phyloP scores from a whole-genome alignment of 169 alveolate species.

The Babesia gibsoni region DNA sequence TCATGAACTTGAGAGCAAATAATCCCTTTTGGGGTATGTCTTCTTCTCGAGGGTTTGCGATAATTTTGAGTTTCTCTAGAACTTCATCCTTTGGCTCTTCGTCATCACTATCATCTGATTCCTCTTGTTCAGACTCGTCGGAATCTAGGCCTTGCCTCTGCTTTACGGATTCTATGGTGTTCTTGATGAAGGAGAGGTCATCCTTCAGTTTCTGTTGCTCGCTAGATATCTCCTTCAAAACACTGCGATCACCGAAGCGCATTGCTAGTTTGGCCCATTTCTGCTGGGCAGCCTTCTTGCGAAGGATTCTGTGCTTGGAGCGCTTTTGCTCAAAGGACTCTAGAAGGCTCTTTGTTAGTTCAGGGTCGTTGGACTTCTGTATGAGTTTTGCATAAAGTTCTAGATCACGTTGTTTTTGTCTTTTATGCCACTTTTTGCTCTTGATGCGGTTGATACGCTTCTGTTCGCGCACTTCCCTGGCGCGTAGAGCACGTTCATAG shows the following conservation, averaged over 20 bases:
- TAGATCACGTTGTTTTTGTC: conserved; percentile 62
- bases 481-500: conserved; percentile 52
- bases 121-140: not conserved
- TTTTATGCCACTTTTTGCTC: conserved; percentile 72
- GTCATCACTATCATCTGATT: not conserved
- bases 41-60: conserved; percentile 37
- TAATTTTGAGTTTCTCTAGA: conserved; percentile 36
- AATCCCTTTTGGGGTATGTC: conserved; percentile 40
- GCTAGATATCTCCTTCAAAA: conserved; percentile 56
- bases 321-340: conserved; percentile 68
- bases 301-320: conserved; percentile 65
- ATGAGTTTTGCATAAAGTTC: conserved; percentile 67
- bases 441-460: conserved; percentile 70
- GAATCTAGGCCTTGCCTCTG: conserved; percentile 10
- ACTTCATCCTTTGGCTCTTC: conserved; percentile 32
- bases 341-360: conserved; percentile 67
- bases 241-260: conserved; percentile 77
- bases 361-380: conserved; percentile 71
- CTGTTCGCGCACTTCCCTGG: conserved; percentile 64
- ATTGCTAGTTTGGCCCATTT: conserved; percentile 78
- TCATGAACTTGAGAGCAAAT: conserved; percentile 51
- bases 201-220: conserved; percentile 67
- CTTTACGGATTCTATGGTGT: conserved; percentile 7
- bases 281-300: conserved; percentile 69
- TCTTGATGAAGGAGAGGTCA: conserved; percentile 41